Evolutionary conservation across 768 basidiomycete species (phyloP).

Genomic region (Coprinellus micaceus): DNA sequence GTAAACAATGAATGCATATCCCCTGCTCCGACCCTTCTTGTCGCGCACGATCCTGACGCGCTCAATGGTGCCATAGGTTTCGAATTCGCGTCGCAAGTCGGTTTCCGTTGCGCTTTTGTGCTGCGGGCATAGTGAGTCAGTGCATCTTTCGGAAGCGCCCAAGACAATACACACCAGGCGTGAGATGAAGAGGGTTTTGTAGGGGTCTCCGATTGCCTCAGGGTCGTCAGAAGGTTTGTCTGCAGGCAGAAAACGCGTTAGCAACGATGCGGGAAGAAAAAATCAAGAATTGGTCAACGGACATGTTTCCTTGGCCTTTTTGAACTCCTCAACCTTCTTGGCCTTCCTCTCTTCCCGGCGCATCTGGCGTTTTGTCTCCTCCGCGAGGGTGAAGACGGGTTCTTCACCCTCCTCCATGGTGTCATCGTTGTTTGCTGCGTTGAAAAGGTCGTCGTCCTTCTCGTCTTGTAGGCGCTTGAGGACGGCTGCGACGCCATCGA

Average conservation of each 20-base stretch:
- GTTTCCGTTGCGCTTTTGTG: conserved; percentile 89
- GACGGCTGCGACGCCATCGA: conserved; percentile 73
- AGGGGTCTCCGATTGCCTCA: conserved; percentile 92
- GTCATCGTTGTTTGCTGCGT: conserved; percentile 45
- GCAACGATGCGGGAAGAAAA: conserved; percentile 9
- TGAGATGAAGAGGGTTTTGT: conserved; percentile 96
- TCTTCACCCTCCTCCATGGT: conserved; percentile 85
- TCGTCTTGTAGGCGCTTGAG: conserved; percentile 74
- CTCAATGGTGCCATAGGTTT: conserved; percentile 92
- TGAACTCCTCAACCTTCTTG: conserved; percentile 70
- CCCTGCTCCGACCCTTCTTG: conserved; percentile 80
- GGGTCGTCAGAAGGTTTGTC: conserved; percentile 92
- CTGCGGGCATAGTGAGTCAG: conserved; percentile 37
- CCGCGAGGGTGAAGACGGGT: conserved; percentile 73
- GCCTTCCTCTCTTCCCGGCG: conserved; percentile 76
- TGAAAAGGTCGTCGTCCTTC: conserved; percentile 63
- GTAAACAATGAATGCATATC: conserved; percentile 96
- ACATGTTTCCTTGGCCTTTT: conserved; percentile 84
- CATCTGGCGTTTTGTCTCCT: conserved; percentile 78
- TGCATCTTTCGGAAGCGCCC: not conserved
- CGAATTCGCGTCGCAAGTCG: conserved; percentile 93
- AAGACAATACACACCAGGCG: conserved; percentile 58
- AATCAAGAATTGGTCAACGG: conserved; percentile 21
- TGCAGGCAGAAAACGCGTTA: conserved; percentile 27
- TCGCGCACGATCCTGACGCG: conserved; percentile 90